These are phyloP conservation scores for Fusarium mexicanum DNA, from an alignment of 2,329 filamentous ascomycete species.

Conservation along the genomic window DNA sequence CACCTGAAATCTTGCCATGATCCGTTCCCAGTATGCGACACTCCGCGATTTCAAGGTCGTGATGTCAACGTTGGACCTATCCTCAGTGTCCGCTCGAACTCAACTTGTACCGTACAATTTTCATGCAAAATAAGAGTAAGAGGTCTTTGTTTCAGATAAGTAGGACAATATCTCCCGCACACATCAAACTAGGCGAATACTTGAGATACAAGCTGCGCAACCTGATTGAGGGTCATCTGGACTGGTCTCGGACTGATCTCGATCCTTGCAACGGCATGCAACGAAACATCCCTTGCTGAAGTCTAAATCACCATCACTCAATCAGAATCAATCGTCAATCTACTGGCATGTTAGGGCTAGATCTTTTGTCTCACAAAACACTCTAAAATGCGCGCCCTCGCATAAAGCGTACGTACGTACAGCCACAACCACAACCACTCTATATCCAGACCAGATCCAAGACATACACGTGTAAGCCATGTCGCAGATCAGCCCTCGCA, in stretches of 20 bases:
- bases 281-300: slow-evolving; percentile 11
- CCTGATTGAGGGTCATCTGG: not conserved
- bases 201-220: not conserved
- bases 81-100: not conserved
- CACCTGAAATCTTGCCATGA: not conserved
- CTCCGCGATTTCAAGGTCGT: not conserved
- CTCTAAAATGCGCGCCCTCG: slow-evolving; percentile 5
- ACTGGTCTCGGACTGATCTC: slow-evolving; percentile 6
- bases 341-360: slow-evolving; percentile 10
- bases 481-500: slow-evolving; percentile 12
- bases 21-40: not conserved
- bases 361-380: not conserved
- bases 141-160: not conserved
- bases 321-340: not conserved
- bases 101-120: not conserved
- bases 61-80: not conserved
- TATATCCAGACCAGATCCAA: not conserved
- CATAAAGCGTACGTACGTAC: not conserved
- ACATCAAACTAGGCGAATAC: not conserved
- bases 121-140: not conserved
- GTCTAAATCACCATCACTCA: not conserved
- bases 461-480: slow-evolving; percentile 20
- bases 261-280: slow-evolving; percentile 20
- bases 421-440: not conserved
- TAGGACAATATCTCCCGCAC: too few relatives aligned